A percentile compares a stretch with the other conserved stretches of the same genome.
phyloP scores from a whole-genome alignment of 2,329 filamentous ascomycete genomes.

The Aspergillus sp. region DNA sequence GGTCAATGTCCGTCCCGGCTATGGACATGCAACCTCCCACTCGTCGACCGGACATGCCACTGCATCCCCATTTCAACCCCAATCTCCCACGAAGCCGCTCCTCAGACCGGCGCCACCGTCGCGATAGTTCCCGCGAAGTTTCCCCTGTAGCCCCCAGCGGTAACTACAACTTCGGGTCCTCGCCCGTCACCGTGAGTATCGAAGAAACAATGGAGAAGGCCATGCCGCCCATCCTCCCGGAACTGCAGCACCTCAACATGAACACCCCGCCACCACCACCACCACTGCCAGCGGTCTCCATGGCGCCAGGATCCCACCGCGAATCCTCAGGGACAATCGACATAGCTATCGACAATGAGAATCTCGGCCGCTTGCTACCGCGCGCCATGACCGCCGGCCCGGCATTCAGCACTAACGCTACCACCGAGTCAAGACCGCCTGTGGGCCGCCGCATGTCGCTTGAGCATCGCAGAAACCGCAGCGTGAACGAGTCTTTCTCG shows the following conservation, averaged over 20 bases:
- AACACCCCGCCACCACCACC: conserved; percentile 55
- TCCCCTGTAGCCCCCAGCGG: conserved; percentile 17
- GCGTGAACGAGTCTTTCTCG: conserved; percentile 59
- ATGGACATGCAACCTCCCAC: conserved; percentile 27
- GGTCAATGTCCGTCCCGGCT: conserved; percentile 42
- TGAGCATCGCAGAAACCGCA: conserved; percentile 54
- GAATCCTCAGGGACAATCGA: conserved; percentile 42
- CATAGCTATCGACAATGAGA: conserved; percentile 41
- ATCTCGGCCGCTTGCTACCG: conserved; percentile 35
- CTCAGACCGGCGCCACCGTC: conserved; percentile 39
- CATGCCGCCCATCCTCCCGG: conserved; percentile 55
- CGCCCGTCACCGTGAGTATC: conserved; percentile 52
- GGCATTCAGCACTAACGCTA: conserved; percentile 19
- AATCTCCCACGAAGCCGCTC: conserved; percentile 42
- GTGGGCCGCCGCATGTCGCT: conserved; percentile 43
- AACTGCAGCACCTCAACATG: conserved; percentile 62
- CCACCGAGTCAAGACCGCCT: conserved; percentile 22
- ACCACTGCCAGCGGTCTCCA: conserved; percentile 28
- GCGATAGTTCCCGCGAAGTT: conserved; percentile 27
- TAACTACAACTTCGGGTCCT: conserved; percentile 28
- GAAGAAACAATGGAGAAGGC: conserved; percentile 52
- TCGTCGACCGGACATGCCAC: conserved; percentile 34
- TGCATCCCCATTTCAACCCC: conserved; percentile 43
- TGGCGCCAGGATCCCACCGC: conserved; percentile 26
- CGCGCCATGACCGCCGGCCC: conserved; percentile 40